These are phyloP conservation scores for Ophiostoma angusticollis DNA, from an alignment of 2,329 filamentous ascomycete genomes.

Conservation along the genomic window DNA sequence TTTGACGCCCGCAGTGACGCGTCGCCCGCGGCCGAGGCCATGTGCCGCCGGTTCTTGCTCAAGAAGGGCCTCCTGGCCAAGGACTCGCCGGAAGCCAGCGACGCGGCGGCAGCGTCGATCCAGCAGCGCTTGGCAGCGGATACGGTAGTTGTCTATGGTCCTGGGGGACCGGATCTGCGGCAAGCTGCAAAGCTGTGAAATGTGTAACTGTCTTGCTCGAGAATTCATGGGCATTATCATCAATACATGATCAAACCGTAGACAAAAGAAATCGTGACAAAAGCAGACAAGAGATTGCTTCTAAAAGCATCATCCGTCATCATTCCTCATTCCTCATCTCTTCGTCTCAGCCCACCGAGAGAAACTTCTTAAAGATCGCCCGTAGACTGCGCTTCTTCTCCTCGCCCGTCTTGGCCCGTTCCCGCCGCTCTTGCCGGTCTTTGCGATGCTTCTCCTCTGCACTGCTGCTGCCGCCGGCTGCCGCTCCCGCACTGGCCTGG, in stretches of 20 bases:
- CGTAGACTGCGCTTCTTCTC: constrained; percentile 12
- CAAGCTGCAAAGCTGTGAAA: constrained; percentile 3
- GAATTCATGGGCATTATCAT: too few relatives aligned
- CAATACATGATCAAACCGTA: neutral
- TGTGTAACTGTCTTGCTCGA: too few relatives aligned
- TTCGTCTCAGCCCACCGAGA: constrained; percentile 3
- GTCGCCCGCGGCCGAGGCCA: constrained; percentile 24
- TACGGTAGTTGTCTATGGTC: constrained; percentile 25
- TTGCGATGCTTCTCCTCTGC: constrained; percentile 14
- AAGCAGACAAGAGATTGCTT: neutral
- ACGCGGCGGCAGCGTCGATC: constrained; percentile 6
- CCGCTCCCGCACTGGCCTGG: neutral
- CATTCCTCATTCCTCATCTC: neutral
- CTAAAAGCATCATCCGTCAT: neutral
- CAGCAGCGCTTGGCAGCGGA: constrained; percentile 22
- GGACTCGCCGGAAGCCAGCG: constrained; percentile 7
- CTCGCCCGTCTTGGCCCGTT: constrained; percentile 9
- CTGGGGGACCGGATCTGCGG: neutral
- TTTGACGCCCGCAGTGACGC: constrained; percentile 27
- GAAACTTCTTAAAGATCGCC: constrained; percentile 12
- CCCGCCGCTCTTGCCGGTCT: constrained; percentile 14
- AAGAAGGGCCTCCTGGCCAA: constrained; percentile 19
- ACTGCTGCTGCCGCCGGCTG: too few relatives aligned
- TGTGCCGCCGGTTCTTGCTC: constrained; percentile 27
- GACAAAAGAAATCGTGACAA: neutral